Evolutionary conservation across 805 yeast genomes (phyloP), one percentile per base, ranked within the genome.

Genomic region (Kuraishia molischiana): DNA sequence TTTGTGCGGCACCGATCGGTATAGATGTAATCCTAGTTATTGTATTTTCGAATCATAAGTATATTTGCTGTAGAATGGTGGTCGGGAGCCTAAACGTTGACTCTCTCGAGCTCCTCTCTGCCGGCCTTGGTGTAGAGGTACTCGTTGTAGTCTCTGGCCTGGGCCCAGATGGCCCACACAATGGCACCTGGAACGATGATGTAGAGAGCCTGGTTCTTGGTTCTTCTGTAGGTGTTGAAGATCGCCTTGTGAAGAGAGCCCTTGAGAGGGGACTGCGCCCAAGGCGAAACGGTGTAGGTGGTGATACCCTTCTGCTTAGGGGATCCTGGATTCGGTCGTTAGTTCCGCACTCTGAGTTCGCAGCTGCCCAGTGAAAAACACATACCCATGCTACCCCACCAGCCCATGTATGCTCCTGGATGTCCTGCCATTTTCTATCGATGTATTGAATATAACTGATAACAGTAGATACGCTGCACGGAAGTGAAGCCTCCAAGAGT

Each of bases 101-200:
- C 78, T 62, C 76, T 78, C 62, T 74, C 90, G 58, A 90, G 76
- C 60, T 90, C 95, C 72, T 82, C 90, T 71, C 89, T 85, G 63
- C 98, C 98, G 48, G 85, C 97, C 74, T 90, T 90, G 65, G 97
- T 87, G 76, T 90, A 90, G 62, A 90, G 74, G 77, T 69, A 89
- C 61, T 79, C 90, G 67, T 90, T 85, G 77, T 87, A 87, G 59
- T 82, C 87, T 69, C 86, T 79, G 49, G 94, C 89, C 58, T 71
- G 64, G 47, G 75, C 77, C 95, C 95, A 86, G 67, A 90, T 65
- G 62, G 77, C 78, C 84, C 90, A 86, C 58, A 85, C 79, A 48
- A 85, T 61, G 41, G 77, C 68, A 48, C 74, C 86, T 49, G 98
- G 98, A 48, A 86, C 58, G 38, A 74, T 64, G 42, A 90, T 65